Evolutionary conservation across 139 green algal genomes (phyloP), one percentile per base, ranked within the genome.

Genomic region (Chlorella sorokiniana): DNA sequence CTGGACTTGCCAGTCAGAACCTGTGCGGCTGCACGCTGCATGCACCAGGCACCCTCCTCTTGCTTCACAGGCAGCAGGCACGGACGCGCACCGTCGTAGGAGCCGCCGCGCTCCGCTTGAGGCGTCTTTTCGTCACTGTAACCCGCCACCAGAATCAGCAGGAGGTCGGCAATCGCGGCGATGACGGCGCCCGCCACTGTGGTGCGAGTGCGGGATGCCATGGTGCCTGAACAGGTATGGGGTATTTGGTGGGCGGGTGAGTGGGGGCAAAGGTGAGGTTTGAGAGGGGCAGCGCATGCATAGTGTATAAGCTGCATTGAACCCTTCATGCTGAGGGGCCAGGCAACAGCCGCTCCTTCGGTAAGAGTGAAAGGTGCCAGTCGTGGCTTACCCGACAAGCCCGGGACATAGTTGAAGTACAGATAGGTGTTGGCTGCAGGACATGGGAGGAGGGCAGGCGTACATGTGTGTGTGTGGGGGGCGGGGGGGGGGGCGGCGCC

Each of bases 381-480:
- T 25, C 48, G n/a, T n/a, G n/a, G n/a, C 64, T 48, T 41, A 77
- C 73, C 54, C 18, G 38, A 16, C 52, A 78, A 35, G 42, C 35
- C 71, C 0, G 51, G 71, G 33, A 78, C 25, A 51, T 78, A 78
- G 35, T 68, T 78, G 71, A 52, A 65, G 22, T 40, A 27, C 3
- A 78, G 71, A 51, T 51, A 84, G 22, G 65, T 77, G 74, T 84
- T 84, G 63, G 65, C 63, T 65, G 48, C 48, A 59, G n/a, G n/a
- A n/a, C n/a, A n/a, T n/a, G n/a, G n/a, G n/a, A n/a, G n/a, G n/a
- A n/a, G n/a, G n/a, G n/a, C n/a, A n/a, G n/a, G n/a, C n/a, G n/a
- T n/a, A n/a, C n/a, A 59, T 25, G 48, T 59, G 11, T 59, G 48
- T 59, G n/a, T n/a, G n/a, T n/a, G n/a, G n/a, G n/a, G n/a, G n/a